Evolutionary conservation across 192 early-diverging fungal species (phyloP).

Genomic region (Backusella circina): DNA sequence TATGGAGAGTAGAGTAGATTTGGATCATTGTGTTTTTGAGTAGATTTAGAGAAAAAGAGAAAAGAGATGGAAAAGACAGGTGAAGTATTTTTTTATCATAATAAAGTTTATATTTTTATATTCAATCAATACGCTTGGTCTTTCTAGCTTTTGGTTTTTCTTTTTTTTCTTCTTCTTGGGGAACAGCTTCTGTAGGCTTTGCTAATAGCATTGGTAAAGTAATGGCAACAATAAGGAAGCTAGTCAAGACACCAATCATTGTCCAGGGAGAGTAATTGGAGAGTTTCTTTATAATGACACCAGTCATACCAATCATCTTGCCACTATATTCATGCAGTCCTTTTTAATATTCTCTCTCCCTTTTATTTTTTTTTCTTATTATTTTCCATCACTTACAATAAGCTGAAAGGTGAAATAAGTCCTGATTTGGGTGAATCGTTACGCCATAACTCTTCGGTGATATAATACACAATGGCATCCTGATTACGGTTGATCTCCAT

Average conservation of each 20-base stretch:
- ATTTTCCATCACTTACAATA: slow-evolving; percentile 11
- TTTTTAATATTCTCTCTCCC: neutral
- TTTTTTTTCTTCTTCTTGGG: neutral
- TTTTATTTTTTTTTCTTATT: neutral
- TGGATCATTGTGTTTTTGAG: neutral
- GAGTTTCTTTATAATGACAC: slow-evolving; percentile 5
- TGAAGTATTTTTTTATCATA: neutral
- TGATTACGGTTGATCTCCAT: neutral
- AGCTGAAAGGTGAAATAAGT: slow-evolving; percentile 20
- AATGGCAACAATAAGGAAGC: slow-evolving; percentile 3
- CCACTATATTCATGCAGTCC: neutral
- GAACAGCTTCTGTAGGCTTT: neutral
- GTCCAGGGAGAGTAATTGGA: slow-evolving; percentile 10
- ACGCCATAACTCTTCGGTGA: slow-evolving; percentile 5
- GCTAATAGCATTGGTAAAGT: neutral
- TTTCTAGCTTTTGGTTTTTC: neutral
- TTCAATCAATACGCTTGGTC: slow-evolving; percentile 18
- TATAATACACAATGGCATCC: neutral
- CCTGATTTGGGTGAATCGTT: neutral
- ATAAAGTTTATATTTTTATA: neutral
- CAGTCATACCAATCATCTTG: slow-evolving; percentile 3
- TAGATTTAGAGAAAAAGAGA: neutral
- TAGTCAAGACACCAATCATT: slow-evolving; percentile 3
- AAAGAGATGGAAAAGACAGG: neutral
- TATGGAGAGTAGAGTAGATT: neutral